Conservation (phyloP, 1,139 yeast species). For the Kurtzmaniella quercitrusa region DNA sequence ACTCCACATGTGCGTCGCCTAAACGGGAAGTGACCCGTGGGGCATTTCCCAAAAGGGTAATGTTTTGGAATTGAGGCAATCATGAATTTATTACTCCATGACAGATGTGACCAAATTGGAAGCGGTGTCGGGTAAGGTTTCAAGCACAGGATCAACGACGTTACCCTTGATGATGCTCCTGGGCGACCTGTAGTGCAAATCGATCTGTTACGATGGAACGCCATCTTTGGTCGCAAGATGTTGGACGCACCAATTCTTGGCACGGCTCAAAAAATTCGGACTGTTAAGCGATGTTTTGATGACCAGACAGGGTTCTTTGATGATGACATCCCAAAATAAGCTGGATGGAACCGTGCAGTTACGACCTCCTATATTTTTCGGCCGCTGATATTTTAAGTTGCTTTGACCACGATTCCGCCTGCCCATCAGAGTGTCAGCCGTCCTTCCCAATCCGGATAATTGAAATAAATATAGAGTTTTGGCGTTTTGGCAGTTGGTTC, state of each 20-base stretch:
- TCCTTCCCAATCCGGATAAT: not conserved
- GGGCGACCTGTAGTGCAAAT: too few species aligned
- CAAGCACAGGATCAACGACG: not conserved
- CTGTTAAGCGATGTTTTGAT: not conserved
- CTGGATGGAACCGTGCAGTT: not conserved
- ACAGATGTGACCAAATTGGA: not conserved
- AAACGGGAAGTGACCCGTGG: not conserved
- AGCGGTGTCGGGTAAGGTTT: not conserved
- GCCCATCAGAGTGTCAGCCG: not conserved
- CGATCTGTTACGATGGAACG: too few species aligned
- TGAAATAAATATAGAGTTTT: not conserved
- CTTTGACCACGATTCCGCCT: not conserved
- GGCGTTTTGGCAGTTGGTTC: not conserved
- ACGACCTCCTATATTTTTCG: not conserved
- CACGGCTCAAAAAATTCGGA: not conserved
- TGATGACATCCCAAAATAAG: not conserved
- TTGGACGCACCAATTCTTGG: not conserved
- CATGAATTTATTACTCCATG: not conserved
- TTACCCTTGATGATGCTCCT: too few species aligned
- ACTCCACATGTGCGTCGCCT: constrained; percentile 1
- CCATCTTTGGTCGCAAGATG: too few species aligned
- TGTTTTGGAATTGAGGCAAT: not conserved
- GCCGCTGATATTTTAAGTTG: not conserved
- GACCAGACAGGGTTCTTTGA: not conserved
- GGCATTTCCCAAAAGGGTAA: not conserved